Evolutionary conservation across 2,329 filamentous ascomycete genomes (phyloP).

Genomic region (Emydomyces testavorans): DNA sequence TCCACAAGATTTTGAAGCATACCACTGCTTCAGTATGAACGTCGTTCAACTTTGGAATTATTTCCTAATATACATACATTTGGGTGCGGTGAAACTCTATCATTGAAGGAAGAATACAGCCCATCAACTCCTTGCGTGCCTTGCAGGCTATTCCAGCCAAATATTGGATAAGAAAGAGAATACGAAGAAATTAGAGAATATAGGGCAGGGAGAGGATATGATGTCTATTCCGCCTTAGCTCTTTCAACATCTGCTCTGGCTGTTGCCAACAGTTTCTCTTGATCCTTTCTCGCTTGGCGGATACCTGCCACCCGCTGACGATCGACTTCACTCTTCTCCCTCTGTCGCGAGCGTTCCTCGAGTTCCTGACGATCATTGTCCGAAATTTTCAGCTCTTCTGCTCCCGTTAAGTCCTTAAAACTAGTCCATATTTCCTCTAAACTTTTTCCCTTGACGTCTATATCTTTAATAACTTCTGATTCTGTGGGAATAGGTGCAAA

Average conservation of each 20-base stretch:
- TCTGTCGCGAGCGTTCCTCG: conserved; percentile 28
- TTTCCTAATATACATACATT: conserved; percentile 2
- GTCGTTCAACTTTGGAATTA: too few species aligned
- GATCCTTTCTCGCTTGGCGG: conserved; percentile 36
- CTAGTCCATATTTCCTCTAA: conserved; percentile 35
- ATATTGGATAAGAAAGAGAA: neutral
- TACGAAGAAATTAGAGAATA: neutral
- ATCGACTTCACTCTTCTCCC: conserved; percentile 30
- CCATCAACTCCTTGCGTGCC: conserved; percentile 5
- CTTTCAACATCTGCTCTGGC: conserved; percentile 36
- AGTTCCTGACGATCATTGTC: conserved; percentile 29
- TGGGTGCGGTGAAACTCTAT: neutral
- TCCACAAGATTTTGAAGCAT: too few species aligned
- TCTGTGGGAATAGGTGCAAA: conserved; percentile 26
- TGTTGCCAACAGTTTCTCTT: conserved; percentile 36
- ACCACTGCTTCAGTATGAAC: too few species aligned
- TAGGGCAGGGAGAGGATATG: conserved; percentile 8
- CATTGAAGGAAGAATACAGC: neutral
- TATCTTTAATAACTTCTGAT: conserved; percentile 25
- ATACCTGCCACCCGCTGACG: conserved; percentile 28
- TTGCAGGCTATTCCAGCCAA: neutral
- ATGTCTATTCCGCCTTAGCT: conserved; percentile 24
- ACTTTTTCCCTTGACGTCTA: conserved; percentile 32
- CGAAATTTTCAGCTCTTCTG: conserved; percentile 37
- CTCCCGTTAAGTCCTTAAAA: conserved; percentile 33